These are phyloP conservation scores for Cadophora sp. DNA, from an alignment of 2,329 filamentous ascomycete species.

Conservation along the genomic window DNA sequence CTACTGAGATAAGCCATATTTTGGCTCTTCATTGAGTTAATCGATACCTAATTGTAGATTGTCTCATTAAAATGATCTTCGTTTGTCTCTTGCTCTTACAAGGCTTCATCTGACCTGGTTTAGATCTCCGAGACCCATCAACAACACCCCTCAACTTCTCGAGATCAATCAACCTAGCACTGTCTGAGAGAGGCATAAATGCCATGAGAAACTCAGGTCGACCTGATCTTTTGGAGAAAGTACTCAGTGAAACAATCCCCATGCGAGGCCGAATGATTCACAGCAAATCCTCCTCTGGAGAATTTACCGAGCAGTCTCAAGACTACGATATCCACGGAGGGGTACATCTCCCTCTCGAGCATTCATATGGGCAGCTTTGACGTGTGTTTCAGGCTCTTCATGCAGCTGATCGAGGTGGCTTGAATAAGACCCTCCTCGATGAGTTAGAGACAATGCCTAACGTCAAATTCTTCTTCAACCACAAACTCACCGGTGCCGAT, in stretches of 20 bases:
- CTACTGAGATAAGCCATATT: background rate
- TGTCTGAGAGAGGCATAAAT: slow-evolving; percentile 93
- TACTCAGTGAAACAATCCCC: slow-evolving; percentile 82
- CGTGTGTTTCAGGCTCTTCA: slow-evolving; percentile 69
- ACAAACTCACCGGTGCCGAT: slow-evolving; percentile 91
- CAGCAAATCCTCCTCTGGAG: slow-evolving; percentile 66
- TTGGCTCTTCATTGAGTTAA: background rate
- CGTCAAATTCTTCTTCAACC: slow-evolving; percentile 89
- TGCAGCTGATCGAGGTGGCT: slow-evolving; percentile 81
- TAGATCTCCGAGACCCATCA: slow-evolving; percentile 84
- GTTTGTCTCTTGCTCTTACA: background rate
- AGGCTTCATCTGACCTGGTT: background rate
- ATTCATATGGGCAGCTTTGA: background rate
- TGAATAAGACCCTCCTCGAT: slow-evolving; percentile 86
- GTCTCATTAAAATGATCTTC: background rate
- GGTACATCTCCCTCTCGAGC: slow-evolving; percentile 56
- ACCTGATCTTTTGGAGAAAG: slow-evolving; percentile 71
- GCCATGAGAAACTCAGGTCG: slow-evolving; percentile 77
- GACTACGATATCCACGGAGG: slow-evolving; percentile 88
- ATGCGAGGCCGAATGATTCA: slow-evolving; percentile 99
- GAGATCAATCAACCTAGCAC: slow-evolving; percentile 96
- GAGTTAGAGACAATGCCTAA: slow-evolving; percentile 85
- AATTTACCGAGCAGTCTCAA: slow-evolving; percentile 80
- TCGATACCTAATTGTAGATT: background rate
- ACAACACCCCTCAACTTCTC: slow-evolving; percentile 93